Evolutionary conservation across 345 rosid species (phyloP).

Genomic region (Eucalyptus cloeziana): DNA sequence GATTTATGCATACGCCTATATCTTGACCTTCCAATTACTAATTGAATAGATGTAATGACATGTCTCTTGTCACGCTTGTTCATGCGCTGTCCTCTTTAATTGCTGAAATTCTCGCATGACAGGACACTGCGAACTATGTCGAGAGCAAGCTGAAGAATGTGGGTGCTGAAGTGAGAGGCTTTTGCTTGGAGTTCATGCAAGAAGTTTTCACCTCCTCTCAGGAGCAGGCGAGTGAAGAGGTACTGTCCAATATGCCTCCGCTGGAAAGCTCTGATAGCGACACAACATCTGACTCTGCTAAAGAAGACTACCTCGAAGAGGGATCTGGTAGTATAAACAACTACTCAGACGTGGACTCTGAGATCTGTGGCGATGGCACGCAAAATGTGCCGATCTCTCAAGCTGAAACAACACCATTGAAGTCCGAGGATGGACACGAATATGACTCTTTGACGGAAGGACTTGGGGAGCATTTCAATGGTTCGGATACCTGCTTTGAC

Average conservation of each 20-base stretch:
- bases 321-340: not conserved
- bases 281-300: not conserved
- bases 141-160: constrained; percentile 5
- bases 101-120: not conserved
- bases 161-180: constrained; percentile 8
- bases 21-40: not conserved
- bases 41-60: not conserved
- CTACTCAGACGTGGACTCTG: not conserved
- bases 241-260: not conserved
- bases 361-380: not conserved
- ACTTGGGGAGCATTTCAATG: not conserved
- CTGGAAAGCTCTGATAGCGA: not conserved
- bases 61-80: not conserved
- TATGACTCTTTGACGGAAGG: not conserved
- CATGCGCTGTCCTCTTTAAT: not conserved
- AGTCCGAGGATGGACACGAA: not conserved
- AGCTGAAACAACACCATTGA: not conserved
- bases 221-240: not conserved
- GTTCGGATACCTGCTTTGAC: not conserved
- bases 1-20: not conserved
- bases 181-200: constrained; percentile 8
- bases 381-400: not conserved
- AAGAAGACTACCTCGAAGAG: not conserved
- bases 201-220: constrained; percentile 1
- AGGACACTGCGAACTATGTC: not conserved